Percentiles rank a stretch among this genome's conserved stretches.
These are phyloP conservation scores for Musa schizocarpa DNA, from an alignment of 176 grass and related monocot genomes.

Conservation along the genomic window DNA sequence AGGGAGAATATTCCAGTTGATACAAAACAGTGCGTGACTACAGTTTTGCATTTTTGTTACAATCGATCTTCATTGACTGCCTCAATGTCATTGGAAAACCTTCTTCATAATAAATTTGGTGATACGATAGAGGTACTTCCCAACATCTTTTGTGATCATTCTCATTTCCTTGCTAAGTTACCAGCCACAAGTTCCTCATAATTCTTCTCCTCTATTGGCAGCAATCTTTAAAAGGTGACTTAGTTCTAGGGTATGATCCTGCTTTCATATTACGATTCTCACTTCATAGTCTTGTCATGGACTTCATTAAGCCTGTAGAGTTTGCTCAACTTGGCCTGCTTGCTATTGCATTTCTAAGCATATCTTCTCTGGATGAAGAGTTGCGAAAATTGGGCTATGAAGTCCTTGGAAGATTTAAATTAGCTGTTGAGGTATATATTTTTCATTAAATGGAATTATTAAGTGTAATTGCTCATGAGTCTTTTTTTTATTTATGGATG, in stretches of 20 bases:
- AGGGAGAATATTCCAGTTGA: conserved; percentile 92
- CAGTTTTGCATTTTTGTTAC: conserved; percentile 69
- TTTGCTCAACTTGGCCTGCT: conserved; percentile 79
- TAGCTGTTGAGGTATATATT: conserved; percentile 57
- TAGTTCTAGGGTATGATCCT: conserved; percentile 55
- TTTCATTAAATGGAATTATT: conserved; percentile 16
- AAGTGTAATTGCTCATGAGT: background rate
- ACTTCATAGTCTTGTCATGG: conserved; percentile 69
- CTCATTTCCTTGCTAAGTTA: background rate
- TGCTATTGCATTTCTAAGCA: conserved; percentile 70
- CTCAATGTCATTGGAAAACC: conserved; percentile 49
- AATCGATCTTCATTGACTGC: conserved; percentile 43
- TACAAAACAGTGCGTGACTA: conserved; percentile 53
- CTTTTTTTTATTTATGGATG: too few species aligned
- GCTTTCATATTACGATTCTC: conserved; percentile 68
- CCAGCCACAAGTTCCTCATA: conserved; percentile 1
- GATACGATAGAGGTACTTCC: background rate
- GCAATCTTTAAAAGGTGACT: conserved; percentile 27
- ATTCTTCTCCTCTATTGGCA: conserved; percentile 26
- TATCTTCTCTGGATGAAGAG: conserved; percentile 69
- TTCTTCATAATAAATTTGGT: conserved; percentile 32
- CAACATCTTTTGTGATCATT: background rate
- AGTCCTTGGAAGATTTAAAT: conserved; percentile 63
- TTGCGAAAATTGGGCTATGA: conserved; percentile 78
- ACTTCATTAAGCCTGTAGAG: conserved; percentile 68